Base-by-base conservation (phyloP, 1,139 yeast genomes). In the Yamadazyma spencermartinsiae region DNA sequence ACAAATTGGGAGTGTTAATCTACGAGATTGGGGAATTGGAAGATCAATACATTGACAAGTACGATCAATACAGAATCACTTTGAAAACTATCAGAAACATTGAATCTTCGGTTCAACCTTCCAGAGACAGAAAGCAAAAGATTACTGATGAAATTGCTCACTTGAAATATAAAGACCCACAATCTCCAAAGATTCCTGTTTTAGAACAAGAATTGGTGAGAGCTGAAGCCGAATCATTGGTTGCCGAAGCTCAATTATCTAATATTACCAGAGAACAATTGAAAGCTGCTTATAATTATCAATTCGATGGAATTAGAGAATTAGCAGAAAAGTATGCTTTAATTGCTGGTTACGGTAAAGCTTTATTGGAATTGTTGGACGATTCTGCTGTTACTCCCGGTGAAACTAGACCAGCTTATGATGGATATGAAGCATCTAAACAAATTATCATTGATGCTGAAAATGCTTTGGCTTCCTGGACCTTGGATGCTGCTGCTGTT, bases 271-370 rank as follows among this genome's bases (percentile, higher is more conserved):
- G 98, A 69, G 96, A 92, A 70, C 89, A 90, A 77, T 79, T 92
- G 67, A 90, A 94, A 80, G 94, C 95, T 54, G 96, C 98, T 38
- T 92, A 85, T 80, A 85, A 87, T 74, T 90, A 90, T 73, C 97
- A 89, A 71, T 92, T 92, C 62, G 98, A 92, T 63, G 89, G 98
- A 45, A 76, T 89, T 55, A 86, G 96, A 66, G 98, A 92, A 74
- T 89, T 86, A 72, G 84, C 96, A 55, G 98, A 92, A 76, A 92
- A 92, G 75, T 76, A 86, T 55, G 98, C 98, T 38, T 76, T 92
- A 61, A 88, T 92, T 72, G 97, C 98, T 53, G 97, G 97, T 54
- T 92, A 92, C 77, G 98, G 98, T 70, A 92, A 90, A 79, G 97
- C 97, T 36, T 74, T 92, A 49, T 79, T 92, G 63, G 98, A 92